Conservation (phyloP, 1,284 basidiomycete species). For the Austroboletus rostrupii region DNA sequence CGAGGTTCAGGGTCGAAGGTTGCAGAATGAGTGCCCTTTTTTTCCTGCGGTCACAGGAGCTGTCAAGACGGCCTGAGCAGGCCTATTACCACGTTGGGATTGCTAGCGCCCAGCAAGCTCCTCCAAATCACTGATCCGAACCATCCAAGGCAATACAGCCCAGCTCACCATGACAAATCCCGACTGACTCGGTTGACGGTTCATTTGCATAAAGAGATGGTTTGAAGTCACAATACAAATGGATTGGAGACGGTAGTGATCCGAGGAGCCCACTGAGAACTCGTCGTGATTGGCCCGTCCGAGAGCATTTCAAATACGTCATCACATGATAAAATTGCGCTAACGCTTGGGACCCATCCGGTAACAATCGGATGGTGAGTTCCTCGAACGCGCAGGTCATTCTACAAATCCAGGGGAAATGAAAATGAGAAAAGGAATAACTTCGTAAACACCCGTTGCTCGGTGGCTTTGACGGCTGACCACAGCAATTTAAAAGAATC, state of each 20-base stretch:
- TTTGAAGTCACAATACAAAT: too few species aligned
- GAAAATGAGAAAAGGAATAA: neutral
- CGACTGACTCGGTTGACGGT: too few species aligned
- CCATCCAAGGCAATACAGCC: too few species aligned
- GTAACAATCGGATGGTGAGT: neutral
- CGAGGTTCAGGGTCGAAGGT: neutral
- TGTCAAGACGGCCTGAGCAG: constrained; percentile 17
- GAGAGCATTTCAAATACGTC: neutral
- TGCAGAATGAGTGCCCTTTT: neutral
- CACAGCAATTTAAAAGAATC: constrained; percentile 8
- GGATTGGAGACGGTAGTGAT: too few species aligned
- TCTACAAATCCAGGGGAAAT: constrained; percentile 18
- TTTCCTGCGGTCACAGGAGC: neutral
- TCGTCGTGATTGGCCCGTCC: too few species aligned
- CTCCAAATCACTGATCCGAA: neutral
- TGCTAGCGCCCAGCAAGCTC: neutral
- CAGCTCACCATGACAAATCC: too few species aligned
- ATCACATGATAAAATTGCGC: neutral
- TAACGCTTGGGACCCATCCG: neutral
- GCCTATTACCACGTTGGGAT: constrained; percentile 8
- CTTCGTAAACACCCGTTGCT: neutral
- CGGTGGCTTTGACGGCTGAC: neutral
- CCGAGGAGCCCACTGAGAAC: too few species aligned
- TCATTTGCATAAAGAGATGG: too few species aligned
- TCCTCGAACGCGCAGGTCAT: constrained; percentile 1